These are phyloP conservation scores for Trypanosoma boissoni DNA, from an alignment of 208 protist genomes.

Conservation along the genomic window DNA sequence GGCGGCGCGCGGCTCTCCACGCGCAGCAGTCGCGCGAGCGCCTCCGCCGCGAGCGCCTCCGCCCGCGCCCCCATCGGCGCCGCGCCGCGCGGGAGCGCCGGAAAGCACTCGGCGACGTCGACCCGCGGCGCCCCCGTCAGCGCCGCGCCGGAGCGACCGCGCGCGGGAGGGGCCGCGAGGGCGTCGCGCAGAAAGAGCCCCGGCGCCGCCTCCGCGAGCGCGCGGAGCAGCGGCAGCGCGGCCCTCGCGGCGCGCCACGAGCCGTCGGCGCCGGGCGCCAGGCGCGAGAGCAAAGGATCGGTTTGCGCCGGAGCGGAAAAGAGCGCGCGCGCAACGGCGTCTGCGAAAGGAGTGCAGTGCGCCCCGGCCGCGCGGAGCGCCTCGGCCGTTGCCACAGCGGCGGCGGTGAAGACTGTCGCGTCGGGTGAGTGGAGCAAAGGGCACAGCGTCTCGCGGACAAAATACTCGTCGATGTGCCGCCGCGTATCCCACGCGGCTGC, in stretches of 20 bases:
- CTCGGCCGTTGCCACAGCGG: constrained; percentile 37
- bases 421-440: constrained; percentile 54
- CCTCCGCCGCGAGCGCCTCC: constrained; percentile 36
- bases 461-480: constrained; percentile 36
- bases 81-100: constrained; percentile 27
- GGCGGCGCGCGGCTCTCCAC: constrained; percentile 50
- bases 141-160: constrained; percentile 17
- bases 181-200: constrained; percentile 49
- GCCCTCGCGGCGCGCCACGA: constrained; percentile 49
- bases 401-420: constrained; percentile 50
- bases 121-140: constrained; percentile 27
- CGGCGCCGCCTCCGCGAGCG: constrained; percentile 42
- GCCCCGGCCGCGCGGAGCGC: constrained; percentile 32
- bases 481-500: constrained; percentile 31
- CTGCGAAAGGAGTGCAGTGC: constrained; percentile 18
- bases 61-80: constrained; percentile 9
- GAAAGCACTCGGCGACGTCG: constrained; percentile 46
- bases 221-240: constrained; percentile 48
- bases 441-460: constrained; percentile 50
- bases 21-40: constrained; percentile 48
- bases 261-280: constrained; percentile 30
- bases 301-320: constrained; percentile 39
- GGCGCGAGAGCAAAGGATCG: constrained; percentile 45
- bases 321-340: constrained; percentile 37
- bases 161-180: constrained; percentile 16